phyloP scores from a whole-genome alignment of 2,329 filamentous ascomycete genomes.

The Mycogone perniciosa region DNA sequence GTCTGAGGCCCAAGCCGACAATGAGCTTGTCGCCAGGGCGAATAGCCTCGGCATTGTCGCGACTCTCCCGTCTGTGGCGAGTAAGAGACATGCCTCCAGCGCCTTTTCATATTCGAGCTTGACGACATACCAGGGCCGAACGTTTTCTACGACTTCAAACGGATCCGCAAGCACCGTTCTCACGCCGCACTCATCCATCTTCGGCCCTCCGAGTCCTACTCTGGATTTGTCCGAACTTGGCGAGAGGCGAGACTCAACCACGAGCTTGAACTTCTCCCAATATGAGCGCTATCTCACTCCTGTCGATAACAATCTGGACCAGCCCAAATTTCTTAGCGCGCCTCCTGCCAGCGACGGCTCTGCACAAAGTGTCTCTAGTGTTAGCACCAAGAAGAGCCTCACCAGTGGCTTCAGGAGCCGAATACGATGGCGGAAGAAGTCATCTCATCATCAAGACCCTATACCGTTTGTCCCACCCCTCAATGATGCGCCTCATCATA shows the following conservation, averaged over 20 bases:
- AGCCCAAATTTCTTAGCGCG: constrained; percentile 34
- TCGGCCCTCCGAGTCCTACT: constrained; percentile 21
- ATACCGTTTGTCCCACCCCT: constrained; percentile 24
- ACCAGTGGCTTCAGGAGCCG: constrained; percentile 38
- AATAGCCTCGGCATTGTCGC: constrained; percentile 30
- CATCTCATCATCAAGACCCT: constrained; percentile 25
- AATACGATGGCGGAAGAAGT: constrained; percentile 37
- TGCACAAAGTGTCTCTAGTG: constrained; percentile 37
- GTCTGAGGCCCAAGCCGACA: constrained; percentile 36
- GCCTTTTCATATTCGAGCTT: constrained; percentile 38
- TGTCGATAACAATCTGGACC: constrained; percentile 34
- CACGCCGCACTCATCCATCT: constrained; percentile 39
- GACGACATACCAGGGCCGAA: constrained; percentile 36
- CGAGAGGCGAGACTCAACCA: constrained; percentile 23
- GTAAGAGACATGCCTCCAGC: constrained; percentile 33
- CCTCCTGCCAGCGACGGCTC: constrained; percentile 25
- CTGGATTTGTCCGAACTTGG: constrained; percentile 1
- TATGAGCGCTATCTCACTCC: constrained; percentile 48
- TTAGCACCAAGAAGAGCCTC: constrained; percentile 39
- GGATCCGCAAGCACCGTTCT: constrained; percentile 35
- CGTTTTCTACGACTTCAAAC: constrained; percentile 38
- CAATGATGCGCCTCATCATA: background rate
- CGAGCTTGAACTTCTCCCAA: constrained; percentile 40
- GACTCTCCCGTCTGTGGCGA: constrained; percentile 18
- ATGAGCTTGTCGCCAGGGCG: constrained; percentile 30